Evolutionary conservation across 1,139 yeast species (phyloP), one percentile per base, ranked within the genome.

Genomic region (Yamadazyma atmosphaerica): DNA sequence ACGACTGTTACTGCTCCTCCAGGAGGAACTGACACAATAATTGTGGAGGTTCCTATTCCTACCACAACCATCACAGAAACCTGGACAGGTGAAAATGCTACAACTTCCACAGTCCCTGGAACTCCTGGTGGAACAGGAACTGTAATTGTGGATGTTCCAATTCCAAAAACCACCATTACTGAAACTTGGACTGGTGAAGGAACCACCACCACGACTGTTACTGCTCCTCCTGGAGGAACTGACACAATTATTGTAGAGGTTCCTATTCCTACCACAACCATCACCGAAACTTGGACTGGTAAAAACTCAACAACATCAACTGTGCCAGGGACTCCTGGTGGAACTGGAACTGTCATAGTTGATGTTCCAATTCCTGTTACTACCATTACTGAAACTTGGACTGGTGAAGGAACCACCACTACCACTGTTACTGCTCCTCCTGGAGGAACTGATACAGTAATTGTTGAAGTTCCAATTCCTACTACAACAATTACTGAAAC

Each of bases 371-470:
- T 21, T 10, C 23, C 23, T 7, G 23, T 21, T 7, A 21, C 23
- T 21, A 21, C 23, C 10, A 21, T 19, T 27, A 40, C 27, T 27
- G 3, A 11, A 19, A 40, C 27, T 24, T 33, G 39, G 36, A 25
- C 32, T 29, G 33, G 33, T 16, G 3, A 43, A 16, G 48, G 46
- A 15, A 46, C 46, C 16, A 58, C 60, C 15, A 38, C 32, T 28
- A 44, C 45, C 18, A 41, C 49, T 6, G 21, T 26, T n/a, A 41
- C 52, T 10, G 41, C 46, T 12, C 40, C 41, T 4, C 27, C 33
- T 5, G 46, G 41, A 17, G 49, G 43, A 4, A 50, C 55, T n/a
- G 47, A 43, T 34, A 41, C 49, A 21, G 56, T 54, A 2, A 23
- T 36, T 5, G 36, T 36, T 5, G 30, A 33, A 9, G 39, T 36